A percentile compares a stretch with the other conserved stretches of the same genome.
phyloP scores from a whole-genome alignment of 345 rosid genomes.

The Salix dunnii region DNA sequence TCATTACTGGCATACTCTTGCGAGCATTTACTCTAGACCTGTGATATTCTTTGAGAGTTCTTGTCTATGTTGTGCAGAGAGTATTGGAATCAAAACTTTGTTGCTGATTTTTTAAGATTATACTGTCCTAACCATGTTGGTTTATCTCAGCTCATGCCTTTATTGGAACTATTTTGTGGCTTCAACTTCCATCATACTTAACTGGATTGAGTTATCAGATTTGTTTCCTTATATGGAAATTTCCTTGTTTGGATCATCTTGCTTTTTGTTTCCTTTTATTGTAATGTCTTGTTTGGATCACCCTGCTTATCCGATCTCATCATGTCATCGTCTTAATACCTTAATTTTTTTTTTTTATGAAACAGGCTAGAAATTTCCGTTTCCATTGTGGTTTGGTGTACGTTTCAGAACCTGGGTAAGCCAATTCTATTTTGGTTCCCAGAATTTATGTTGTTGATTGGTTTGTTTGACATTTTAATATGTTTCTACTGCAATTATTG shows the following conservation, averaged over 20 bases:
- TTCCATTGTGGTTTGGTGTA: slow-evolving; percentile 88
- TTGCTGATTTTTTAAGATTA: too few species aligned
- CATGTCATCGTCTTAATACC: neutral
- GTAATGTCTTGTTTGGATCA: too few species aligned
- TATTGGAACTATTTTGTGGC: too few species aligned
- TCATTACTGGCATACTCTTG: too few species aligned
- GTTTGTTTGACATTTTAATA: neutral
- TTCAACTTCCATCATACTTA: too few species aligned
- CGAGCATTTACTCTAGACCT: too few species aligned
- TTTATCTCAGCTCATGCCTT: neutral
- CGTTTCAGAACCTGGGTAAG: slow-evolving; percentile 93
- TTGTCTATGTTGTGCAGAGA: neutral
- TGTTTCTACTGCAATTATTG: neutral
- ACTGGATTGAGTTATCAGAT: too few species aligned
- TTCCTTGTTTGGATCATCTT: neutral
- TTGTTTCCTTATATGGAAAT: too few species aligned
- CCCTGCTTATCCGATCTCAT: neutral
- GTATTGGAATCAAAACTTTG: neutral
- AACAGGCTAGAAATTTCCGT: slow-evolving; percentile 93
- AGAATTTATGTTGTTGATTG: neutral
- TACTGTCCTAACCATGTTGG: too few species aligned
- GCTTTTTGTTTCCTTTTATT: neutral
- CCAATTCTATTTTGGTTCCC: neutral
- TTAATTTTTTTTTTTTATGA: slow-evolving; percentile 10
- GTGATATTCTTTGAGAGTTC: too few species aligned